Evolutionary conservation across 2,329 filamentous ascomycete species (phyloP), one percentile per base, ranked within the genome.

Genomic region (Cucurbitaria berberidis): DNA sequence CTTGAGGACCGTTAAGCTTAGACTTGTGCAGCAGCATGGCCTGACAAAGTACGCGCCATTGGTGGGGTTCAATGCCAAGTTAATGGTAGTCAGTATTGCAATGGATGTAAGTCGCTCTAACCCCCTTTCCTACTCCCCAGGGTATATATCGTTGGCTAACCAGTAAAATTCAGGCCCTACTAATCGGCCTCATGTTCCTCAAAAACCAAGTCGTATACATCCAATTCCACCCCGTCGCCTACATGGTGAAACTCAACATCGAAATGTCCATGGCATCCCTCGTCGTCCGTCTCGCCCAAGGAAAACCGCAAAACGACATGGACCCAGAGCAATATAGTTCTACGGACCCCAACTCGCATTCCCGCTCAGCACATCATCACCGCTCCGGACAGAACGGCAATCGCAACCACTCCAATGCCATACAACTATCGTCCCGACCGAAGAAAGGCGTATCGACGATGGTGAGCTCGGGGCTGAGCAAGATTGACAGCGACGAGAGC

Each of bases 211-310:
- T 74, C 45, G 72, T 76, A 35, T 76, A 74, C 60, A 70, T 76
- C 45, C 74, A 77, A 55, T 77, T 78, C 63, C 75, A 78, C 47
- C 75, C 76, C 0, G 69, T 78, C 9, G 72, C 71, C 6, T 78
- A 78, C 62, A 75, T 77, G 42, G 74, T 78, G 41, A 78, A 73
- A 30, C 73, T 78, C 47, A 77, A 79, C 59, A 78, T 78, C 49
- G 77, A 79, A 62, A 75, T 78, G 74, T 70, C 69, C 53, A 78
- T 79, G 75, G 75, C 76, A 6, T 72, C 73, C 1, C 69, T 78
- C 5, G 76, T 78, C 49, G 71, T 72, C 8, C 71, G 70, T 36
- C 66, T 76, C 36, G 74, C 74, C 2, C 57, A 64, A 39, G 68
- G 71, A 15, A 64, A 59, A 26, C 38, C 62, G 2, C 60, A 70